phyloP scores from a whole-genome alignment of 75 land plant genomes.

The Sequoia sempervirens region DNA sequence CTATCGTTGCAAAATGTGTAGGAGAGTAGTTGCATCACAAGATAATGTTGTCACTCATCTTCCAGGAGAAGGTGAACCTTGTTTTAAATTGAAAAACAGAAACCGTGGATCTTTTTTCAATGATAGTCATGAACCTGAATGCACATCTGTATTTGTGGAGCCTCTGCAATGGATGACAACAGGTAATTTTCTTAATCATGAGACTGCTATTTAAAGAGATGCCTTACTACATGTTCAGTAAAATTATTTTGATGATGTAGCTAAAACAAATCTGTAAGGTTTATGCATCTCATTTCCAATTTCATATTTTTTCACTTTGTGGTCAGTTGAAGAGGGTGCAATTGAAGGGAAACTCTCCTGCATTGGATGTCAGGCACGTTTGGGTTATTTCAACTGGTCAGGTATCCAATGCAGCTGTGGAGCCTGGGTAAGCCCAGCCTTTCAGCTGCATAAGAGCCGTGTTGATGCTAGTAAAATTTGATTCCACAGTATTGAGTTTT shows the following conservation, averaged over 20 bases:
- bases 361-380: constrained; percentile 61
- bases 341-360: constrained; percentile 85
- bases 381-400: constrained; percentile 94
- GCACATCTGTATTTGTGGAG: constrained; percentile 93
- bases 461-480: constrained; percentile 53
- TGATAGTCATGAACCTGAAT: constrained; percentile 46
- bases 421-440: constrained; percentile 92
- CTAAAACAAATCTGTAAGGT: not conserved
- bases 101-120: constrained; percentile 39
- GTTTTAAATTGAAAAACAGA: constrained; percentile 67
- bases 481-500: not conserved
- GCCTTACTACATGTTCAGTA: not conserved
- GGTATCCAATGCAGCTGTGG: constrained; percentile 96
- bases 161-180: constrained; percentile 94
- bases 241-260: not conserved
- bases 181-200: constrained; percentile 42
- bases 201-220: not conserved
- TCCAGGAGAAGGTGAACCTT: constrained; percentile 73
- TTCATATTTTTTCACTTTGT: not conserved
- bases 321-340: constrained; percentile 87
- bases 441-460: constrained; percentile 90
- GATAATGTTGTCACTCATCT: constrained; percentile 74
- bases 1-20: constrained; percentile 92
- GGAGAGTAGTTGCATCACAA: constrained; percentile 80
- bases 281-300: not conserved